These are phyloP conservation scores for Exsudoporus frostii DNA, from an alignment of 768 basidiomycete species.

Conservation along the genomic window DNA sequence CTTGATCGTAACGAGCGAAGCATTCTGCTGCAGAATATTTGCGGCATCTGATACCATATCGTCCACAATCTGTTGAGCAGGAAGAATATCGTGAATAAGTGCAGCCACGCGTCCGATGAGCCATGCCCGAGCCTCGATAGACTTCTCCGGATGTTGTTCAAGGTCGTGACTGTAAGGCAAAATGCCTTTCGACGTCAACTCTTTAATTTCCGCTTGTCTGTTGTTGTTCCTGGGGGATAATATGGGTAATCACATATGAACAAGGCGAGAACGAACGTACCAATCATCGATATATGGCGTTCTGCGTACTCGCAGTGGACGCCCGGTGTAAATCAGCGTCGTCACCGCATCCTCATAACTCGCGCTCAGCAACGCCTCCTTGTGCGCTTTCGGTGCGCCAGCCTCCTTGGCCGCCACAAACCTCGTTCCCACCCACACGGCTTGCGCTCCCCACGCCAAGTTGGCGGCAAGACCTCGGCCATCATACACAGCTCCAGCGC, in stretches of 20 bases:
- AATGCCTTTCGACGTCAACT: conserved; percentile 79
- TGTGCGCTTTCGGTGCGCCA: conserved; percentile 79
- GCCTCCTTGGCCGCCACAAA: conserved; percentile 85
- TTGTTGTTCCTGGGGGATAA: conserved; percentile 60
- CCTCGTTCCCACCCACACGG: conserved; percentile 85
- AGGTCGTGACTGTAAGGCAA: conserved; percentile 72
- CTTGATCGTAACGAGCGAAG: conserved; percentile 38
- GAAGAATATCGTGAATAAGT: conserved; percentile 69
- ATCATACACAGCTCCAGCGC: conserved; percentile 90
- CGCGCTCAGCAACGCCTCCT: conserved; percentile 68
- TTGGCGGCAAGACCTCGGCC: conserved; percentile 86
- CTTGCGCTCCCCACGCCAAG: conserved; percentile 85
- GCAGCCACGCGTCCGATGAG: conserved; percentile 82
- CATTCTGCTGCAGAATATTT: conserved; percentile 41
- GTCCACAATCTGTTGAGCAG: conserved; percentile 82
- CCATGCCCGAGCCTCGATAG: conserved; percentile 62
- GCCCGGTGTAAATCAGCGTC: conserved; percentile 88
- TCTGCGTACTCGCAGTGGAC: conserved; percentile 81
- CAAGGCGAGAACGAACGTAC: conserved; percentile 36
- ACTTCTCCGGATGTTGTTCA: conserved; percentile 79
- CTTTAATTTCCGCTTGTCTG: conserved; percentile 75
- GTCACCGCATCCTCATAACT: conserved; percentile 76
- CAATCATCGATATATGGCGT: conserved; percentile 86
- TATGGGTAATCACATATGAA: neutral
- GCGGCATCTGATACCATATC: conserved; percentile 68